Conservation (phyloP, 441 rosid genomes). For the Euphorbia celastroides region DNA sequence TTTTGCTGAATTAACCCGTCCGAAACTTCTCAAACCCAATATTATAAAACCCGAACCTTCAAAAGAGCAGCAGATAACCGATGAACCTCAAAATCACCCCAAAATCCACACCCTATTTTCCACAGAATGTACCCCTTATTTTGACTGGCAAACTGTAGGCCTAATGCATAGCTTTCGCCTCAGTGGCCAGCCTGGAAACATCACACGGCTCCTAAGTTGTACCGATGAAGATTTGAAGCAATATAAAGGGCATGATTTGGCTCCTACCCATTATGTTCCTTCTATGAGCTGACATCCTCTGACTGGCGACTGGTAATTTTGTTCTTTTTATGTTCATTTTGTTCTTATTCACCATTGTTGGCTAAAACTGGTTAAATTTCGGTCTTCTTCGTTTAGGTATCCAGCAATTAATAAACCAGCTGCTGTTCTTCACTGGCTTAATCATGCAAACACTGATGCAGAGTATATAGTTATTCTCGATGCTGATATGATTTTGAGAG, state of each 20-base stretch:
- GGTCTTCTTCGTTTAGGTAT: slow-evolving; percentile 52
- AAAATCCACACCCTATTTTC: slow-evolving; percentile 95
- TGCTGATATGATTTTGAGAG: slow-evolving; percentile 97
- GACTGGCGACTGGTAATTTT: slow-evolving; percentile 89
- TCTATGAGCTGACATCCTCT: slow-evolving; percentile 97
- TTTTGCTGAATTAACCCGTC: slow-evolving; percentile 73
- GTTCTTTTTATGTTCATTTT: slow-evolving; percentile 5
- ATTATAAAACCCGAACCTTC: slow-evolving; percentile 29
- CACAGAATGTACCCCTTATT: slow-evolving; percentile 86
- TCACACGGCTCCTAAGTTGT: slow-evolving; percentile 96
- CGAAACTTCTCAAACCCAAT: slow-evolving; percentile 46
- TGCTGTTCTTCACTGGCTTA: slow-evolving; percentile 97
- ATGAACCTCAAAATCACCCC: slow-evolving; percentile 50
- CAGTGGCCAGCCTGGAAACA: slow-evolving; percentile 94
- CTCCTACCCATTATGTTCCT: slow-evolving; percentile 97
- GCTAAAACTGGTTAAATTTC: background rate
- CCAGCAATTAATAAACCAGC: slow-evolving; percentile 99
- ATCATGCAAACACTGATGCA: slow-evolving; percentile 76
- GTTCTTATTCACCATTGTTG: background rate
- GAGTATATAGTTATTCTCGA: slow-evolving; percentile 92
- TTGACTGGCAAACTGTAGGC: slow-evolving; percentile 99
- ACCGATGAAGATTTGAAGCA: slow-evolving; percentile 75
- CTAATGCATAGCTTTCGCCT: slow-evolving; percentile 82
- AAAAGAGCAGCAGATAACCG: slow-evolving; percentile 25
- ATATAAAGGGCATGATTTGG: slow-evolving; percentile 84